Base-by-base conservation (phyloP, 2,329 filamentous ascomycete species). In the Fusarium domesticum region DNA sequence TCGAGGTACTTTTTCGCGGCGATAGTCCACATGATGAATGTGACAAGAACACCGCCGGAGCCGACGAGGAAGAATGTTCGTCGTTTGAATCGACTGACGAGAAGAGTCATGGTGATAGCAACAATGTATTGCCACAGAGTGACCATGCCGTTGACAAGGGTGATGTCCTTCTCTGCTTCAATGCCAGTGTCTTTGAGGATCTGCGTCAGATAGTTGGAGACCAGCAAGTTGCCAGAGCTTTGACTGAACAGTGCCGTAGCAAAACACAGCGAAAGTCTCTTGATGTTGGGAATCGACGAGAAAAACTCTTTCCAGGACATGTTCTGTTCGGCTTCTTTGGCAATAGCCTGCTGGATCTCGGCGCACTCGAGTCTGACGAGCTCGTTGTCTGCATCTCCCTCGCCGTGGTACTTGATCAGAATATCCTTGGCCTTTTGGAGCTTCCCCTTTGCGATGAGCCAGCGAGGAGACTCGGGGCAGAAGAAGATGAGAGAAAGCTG, bases 381-480 rank as follows among this genome's bases (percentile, higher is more conserved):
- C 38, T 70, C 67, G 2, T 67, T 70, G 3, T 70, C 61, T 1
- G 61, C 51, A 35, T 77, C 66, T 20, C 69, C 66, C 45, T 77
- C 74, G 18, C 71, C 74, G 41, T 80, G 75, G 32, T 76, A 77
- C 43, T 76, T 76, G 53, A 72, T 65, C 1, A 83, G 57, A 18
- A 80, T 73, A 0, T 64, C 63, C 14, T 66, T 70, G 0, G 79
- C 79, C 53, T 80, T 68, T 5, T 77, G 71, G 1, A 61, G 47
- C 17, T 70, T 68, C 23, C 77, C 76, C 48, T 77, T 70, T 28
- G 72, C 70, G 34, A 82, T 69, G 19, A 82, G 61, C 73, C 74
- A 84, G 30, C 81, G 71, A 1, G 81, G 81, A 1, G 74, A 80
- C 50, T 85, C 82, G 0, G 81, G 80, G 5, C 80, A 70, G 39